Evolutionary conservation across 1,139 yeast genomes (phyloP).

Genomic region (Wickerhamiella infanticola): DNA sequence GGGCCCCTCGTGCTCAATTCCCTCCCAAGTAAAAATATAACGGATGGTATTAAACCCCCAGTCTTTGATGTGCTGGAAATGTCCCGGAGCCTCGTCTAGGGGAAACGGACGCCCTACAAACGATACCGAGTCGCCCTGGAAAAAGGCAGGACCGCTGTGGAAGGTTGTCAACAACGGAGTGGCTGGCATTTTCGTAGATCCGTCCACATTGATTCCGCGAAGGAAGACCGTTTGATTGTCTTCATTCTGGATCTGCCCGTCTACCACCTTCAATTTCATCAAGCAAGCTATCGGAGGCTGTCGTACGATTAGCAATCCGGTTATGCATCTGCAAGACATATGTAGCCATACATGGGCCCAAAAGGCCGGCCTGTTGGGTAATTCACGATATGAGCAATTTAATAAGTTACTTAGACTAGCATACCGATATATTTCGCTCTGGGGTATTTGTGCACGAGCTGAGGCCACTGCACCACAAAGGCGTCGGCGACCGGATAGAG

Average conservation of each 20-base stretch:
- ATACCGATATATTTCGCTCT: slow-evolving; percentile 68
- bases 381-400: too few relatives aligned
- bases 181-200: slow-evolving; percentile 54
- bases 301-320: too few relatives aligned
- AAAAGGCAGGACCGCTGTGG: slow-evolving; percentile 3
- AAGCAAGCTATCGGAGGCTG: too few relatives aligned
- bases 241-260: slow-evolving; percentile 35
- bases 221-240: slow-evolving; percentile 43
- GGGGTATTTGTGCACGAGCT: slow-evolving; percentile 36
- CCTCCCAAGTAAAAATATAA: slow-evolving; percentile 72
- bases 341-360: too few relatives aligned
- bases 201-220: slow-evolving; percentile 72
- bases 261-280: background rate
- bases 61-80: slow-evolving; percentile 50
- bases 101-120: slow-evolving; percentile 61
- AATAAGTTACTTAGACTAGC: slow-evolving; percentile 31
- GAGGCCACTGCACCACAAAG: slow-evolving; percentile 86
- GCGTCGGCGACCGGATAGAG: slow-evolving; percentile 33
- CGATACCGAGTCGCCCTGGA: slow-evolving; percentile 54
- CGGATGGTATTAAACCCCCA: slow-evolving; percentile 71
- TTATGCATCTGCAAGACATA: too few relatives aligned
- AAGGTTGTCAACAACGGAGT: slow-evolving; percentile 30
- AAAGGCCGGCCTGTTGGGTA: too few relatives aligned
- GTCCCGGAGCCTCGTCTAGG: slow-evolving; percentile 48
- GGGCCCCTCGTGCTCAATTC: slow-evolving; percentile 81